phyloP scores from a whole-genome alignment of 768 basidiomycete species.

The Leccinum disarticulatum region DNA sequence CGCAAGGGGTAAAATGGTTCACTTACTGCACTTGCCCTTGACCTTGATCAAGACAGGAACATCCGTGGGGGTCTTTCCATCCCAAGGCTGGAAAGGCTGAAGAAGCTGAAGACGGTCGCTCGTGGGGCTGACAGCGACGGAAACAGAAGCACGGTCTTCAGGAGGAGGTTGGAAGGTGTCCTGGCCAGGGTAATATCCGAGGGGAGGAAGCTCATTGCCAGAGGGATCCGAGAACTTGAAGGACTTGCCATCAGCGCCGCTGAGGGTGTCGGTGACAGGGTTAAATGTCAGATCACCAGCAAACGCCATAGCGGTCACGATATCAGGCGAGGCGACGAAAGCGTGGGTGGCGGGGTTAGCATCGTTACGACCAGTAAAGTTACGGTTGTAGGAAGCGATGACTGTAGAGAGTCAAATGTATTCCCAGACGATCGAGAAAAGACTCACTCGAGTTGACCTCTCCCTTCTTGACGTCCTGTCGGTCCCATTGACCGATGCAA shows the following conservation, averaged over 20 bases:
- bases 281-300: constrained; percentile 95
- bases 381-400: constrained; percentile 99
- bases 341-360: constrained; percentile 99
- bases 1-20: neutral
- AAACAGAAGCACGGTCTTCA: constrained; percentile 73
- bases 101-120: constrained; percentile 87
- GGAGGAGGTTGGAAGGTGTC: constrained; percentile 98
- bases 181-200: constrained; percentile 95
- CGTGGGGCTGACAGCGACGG: constrained; percentile 82
- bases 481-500: constrained; percentile 99
- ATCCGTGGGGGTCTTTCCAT: constrained; percentile 87
- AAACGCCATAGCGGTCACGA: constrained; percentile 97
- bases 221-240: constrained; percentile 94
- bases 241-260: constrained; percentile 86
- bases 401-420: constrained; percentile 45
- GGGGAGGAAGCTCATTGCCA: constrained; percentile 91
- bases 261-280: constrained; percentile 86
- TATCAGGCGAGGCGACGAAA: constrained; percentile 89
- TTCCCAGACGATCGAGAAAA: neutral
- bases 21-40: constrained; percentile 96
- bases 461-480: constrained; percentile 95
- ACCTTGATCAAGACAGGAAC: constrained; percentile 98
- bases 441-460: constrained; percentile 89
- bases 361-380: constrained; percentile 99
- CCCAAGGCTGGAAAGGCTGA: constrained; percentile 87